Base-by-base conservation (phyloP, 2,329 filamentous ascomycete species). In the Epicoccum nigrum region DNA sequence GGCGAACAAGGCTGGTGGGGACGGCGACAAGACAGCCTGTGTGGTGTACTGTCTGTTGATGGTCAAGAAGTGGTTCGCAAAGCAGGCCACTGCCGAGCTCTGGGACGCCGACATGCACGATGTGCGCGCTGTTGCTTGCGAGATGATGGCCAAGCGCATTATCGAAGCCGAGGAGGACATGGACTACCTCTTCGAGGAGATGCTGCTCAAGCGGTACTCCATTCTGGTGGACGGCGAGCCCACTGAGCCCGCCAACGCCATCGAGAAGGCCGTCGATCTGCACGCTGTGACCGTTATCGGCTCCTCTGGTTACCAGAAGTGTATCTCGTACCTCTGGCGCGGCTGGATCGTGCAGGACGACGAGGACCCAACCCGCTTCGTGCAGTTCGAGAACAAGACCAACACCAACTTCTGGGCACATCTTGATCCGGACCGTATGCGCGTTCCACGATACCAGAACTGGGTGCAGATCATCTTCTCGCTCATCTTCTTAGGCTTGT, bases 271-370 rank as follows among this genome's bases (percentile, higher is more conserved):
- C 0, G 92, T 97, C 28, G 94, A 99, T 65, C 77, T 97, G 20
- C 94, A 99, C 70, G 91, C 93, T 1, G 79, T 97, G 37, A 82
- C 84, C 12, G 86, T 99, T 39, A 97, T 97, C 56, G 91, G 91
- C 2, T 93, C 89, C 0, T 92, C 90, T 0, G 93, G 94, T 20
- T 99, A 97, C 72, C 94, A 97, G 64, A 96, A 95, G 76, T 97
- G 93, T 69, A 91, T 97, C 65, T 85, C 82, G 56, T 91, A 95
- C 68, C 85, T 99, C 7, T 99, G 94, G 94, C 85, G 86, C 55
- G 94, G 94, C 17, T 99, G 94, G 94, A 80, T 97, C 7, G 86
- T 96, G n/a, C 94, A 99, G 71, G 91, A 97, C 60, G 92, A 97
- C 63, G 82, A 92, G 41, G 92, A 97, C 63, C 89, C 93, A 0